phyloP scores from a whole-genome alignment of 2,329 filamentous ascomycete species.

The Talaromyces atroroseus region DNA sequence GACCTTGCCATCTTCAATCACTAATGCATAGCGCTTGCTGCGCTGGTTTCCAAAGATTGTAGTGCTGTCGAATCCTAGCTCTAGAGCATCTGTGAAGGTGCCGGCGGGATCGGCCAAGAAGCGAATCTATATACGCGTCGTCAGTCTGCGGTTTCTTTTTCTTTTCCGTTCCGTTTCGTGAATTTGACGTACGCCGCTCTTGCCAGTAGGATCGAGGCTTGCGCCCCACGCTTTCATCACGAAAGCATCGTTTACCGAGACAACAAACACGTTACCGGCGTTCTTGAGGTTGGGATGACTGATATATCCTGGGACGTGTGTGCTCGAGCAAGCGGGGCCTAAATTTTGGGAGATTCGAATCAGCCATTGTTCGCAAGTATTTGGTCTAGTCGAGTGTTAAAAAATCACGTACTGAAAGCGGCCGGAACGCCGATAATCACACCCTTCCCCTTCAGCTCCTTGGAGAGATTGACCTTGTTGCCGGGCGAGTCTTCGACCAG shows the following conservation, averaged over 20 bases:
- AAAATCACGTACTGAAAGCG: conserved; percentile 64
- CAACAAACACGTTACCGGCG: conserved; percentile 79
- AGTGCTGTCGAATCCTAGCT: conserved; percentile 73
- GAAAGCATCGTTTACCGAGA: conserved; percentile 91
- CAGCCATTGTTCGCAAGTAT: neutral
- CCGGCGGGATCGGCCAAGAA: conserved; percentile 80
- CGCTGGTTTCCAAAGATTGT: conserved; percentile 76
- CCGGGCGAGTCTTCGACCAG: conserved; percentile 81
- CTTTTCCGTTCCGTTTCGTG: neutral
- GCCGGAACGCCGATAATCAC: conserved; percentile 81
- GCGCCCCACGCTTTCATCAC: conserved; percentile 90
- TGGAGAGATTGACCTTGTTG: conserved; percentile 81
- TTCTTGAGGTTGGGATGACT: conserved; percentile 70
- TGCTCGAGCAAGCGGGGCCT: conserved; percentile 59
- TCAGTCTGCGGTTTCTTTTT: neutral
- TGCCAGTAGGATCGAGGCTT: conserved; percentile 66
- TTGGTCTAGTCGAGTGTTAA: neutral
- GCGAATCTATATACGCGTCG: conserved; percentile 59
- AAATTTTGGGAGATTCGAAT: neutral
- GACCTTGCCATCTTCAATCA: conserved; percentile 80
- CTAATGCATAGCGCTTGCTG: conserved; percentile 81
- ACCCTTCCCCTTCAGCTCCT: conserved; percentile 70
- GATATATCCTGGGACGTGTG: conserved; percentile 82
- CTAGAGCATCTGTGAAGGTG: conserved; percentile 75
- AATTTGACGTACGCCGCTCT: conserved; percentile 63